Evolutionary conservation across 805 yeast genomes (phyloP), one percentile per base, ranked within the genome.

Genomic region (Ogataea ramenticola): DNA sequence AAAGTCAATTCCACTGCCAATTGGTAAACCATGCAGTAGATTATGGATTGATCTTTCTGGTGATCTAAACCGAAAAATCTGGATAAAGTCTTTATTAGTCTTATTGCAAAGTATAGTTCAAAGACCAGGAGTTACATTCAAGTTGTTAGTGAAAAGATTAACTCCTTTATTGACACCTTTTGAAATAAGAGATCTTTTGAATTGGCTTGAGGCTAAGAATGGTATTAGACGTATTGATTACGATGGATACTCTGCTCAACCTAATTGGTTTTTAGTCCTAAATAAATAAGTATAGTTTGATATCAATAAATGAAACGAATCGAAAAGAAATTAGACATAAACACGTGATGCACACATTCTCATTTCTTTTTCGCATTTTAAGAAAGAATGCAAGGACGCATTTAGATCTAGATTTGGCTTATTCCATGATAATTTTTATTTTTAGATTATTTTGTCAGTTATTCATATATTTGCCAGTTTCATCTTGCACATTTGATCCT

Each of bases 31-130:
- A 2, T 81, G 86, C 46, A 75, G 84, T 2, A 74, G 75, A 34
- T 58, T 83, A 9, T 88, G 96, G 96, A 68, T 86, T 12, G 84
- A 82, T 51, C 60, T 82, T 32, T 60, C 66, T 29, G 91, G 95
- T 1, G 60, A 69, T 24, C 70, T 89, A 36, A 80, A 83, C 47
- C 62, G 58, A 22, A 54, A 56, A 0, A 61, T 87, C 7, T 90
- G 96, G 95, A 61, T 62, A 14, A 72, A 69, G 41, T 59, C 82
- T 1, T 58, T 82, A 0, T 63, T 71, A 20, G 66, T 77, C 11
- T 50, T 83, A 0, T 44, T 79, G 0, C 56, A 67, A 37, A 64
- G 68, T 5, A 58, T 80, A 10, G 65, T 75, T 7, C 67, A 75
- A 45, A 65, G 71, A 34, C 89, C 90, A 0, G 87, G 86, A 5